Percentiles rank a stretch among this genome's conserved stretches.
These are phyloP conservation scores for Pseudomassariella vexata DNA, from an alignment of 2,329 filamentous ascomycete species.

Conservation along the genomic window DNA sequence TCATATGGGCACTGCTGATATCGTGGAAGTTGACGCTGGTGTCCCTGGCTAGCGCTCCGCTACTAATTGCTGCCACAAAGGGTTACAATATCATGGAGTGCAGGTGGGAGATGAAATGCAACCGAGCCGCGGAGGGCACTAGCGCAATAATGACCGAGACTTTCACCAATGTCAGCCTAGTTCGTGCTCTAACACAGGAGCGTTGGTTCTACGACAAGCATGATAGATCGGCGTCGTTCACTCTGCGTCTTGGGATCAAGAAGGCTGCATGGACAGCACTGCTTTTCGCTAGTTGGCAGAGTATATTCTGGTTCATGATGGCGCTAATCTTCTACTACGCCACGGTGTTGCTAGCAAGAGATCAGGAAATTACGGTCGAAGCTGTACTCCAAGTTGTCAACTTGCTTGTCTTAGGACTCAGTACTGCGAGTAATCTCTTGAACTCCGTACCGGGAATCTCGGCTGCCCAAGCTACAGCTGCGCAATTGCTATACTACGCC, in stretches of 20 bases:
- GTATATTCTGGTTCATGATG: slow-evolving; percentile 63
- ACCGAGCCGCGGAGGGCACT: slow-evolving; percentile 54
- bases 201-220: slow-evolving; percentile 64
- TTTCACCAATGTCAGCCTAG: slow-evolving; percentile 72
- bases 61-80: slow-evolving; percentile 61
- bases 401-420: slow-evolving; percentile 77
- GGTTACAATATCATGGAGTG: slow-evolving; percentile 59
- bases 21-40: slow-evolving; percentile 81
- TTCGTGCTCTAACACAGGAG: slow-evolving; percentile 71
- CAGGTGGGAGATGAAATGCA: slow-evolving; percentile 67
- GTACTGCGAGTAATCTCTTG: slow-evolving; percentile 64
- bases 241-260: slow-evolving; percentile 56
- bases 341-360: slow-evolving; percentile 52
- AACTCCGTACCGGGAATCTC: slow-evolving; percentile 76
- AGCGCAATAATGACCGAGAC: slow-evolving; percentile 66
- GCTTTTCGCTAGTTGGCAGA: slow-evolving; percentile 74
- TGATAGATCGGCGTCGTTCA: slow-evolving; percentile 37
- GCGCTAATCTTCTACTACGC: slow-evolving; percentile 84
- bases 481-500: slow-evolving; percentile 65
- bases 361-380: slow-evolving; percentile 39
- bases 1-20: slow-evolving; percentile 67
- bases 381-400: slow-evolving; percentile 71
- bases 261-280: slow-evolving; percentile 63
- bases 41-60: slow-evolving; percentile 60
- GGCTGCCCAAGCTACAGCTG: slow-evolving; percentile 65